Percentiles rank a stretch among this genome's conserved stretches.
These are phyloP conservation scores for Barbarea vulgaris DNA, from an alignment of 345 rosid genomes.

Conservation along the genomic window DNA sequence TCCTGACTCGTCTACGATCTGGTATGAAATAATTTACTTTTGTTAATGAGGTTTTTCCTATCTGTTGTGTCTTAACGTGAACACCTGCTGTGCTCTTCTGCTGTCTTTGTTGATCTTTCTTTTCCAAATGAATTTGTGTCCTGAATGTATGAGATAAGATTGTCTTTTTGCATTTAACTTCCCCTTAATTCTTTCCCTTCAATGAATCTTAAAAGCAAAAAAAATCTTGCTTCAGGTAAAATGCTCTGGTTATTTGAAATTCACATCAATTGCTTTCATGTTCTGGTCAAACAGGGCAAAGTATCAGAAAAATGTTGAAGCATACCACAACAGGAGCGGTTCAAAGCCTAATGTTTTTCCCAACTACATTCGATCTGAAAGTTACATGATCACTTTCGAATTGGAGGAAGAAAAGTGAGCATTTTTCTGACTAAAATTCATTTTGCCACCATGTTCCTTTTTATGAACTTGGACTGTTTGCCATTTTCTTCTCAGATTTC, in stretches of 20 bases:
- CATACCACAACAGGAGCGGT: conserved; percentile 83
- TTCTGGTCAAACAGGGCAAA: conserved; percentile 71
- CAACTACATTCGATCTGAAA: conserved; percentile 90
- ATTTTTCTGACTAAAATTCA: neutral
- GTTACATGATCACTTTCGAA: conserved; percentile 92
- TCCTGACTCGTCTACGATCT: conserved; percentile 98
- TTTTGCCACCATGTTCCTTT: neutral
- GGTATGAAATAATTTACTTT: conserved; percentile 60
- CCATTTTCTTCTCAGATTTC: conserved; percentile 62
- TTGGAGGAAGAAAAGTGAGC: conserved; percentile 94
- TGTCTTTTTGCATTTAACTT: neutral
- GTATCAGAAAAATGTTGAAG: conserved; percentile 97
- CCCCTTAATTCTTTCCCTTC: neutral
- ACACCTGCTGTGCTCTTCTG: neutral
- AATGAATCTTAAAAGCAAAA: neutral
- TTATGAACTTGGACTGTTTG: conserved; percentile 15
- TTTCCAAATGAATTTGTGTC: neutral
- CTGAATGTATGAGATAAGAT: neutral
- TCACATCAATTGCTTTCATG: conserved; percentile 9
- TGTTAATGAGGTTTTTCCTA: neutral
- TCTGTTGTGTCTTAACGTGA: neutral
- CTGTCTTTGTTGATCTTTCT: conserved; percentile 11
- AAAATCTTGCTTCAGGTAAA: neutral
- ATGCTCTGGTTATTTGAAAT: neutral
- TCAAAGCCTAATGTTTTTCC: conserved; percentile 88